Conservation (phyloP, 2,329 filamentous ascomycete genomes). For the Pseudogymnoascus sp. region DNA sequence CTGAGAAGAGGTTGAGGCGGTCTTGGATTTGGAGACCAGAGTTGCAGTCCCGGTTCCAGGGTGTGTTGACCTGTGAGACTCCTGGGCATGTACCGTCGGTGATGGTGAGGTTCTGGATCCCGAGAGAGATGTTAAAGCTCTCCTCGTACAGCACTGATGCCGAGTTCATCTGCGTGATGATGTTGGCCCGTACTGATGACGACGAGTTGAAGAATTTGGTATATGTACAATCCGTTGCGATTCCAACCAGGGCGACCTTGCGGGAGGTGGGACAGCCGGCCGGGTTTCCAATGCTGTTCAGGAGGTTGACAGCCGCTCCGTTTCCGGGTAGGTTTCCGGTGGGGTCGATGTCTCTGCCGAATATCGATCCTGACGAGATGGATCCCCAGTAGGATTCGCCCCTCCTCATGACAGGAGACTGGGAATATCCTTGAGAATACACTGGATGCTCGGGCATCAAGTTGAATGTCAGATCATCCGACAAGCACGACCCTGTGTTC, state of each 20-base stretch:
- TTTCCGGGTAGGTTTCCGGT: constrained; percentile 60
- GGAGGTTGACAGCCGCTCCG: constrained; percentile 71
- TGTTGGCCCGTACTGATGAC: constrained; percentile 59
- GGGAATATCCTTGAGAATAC: constrained; percentile 35
- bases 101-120: constrained; percentile 77
- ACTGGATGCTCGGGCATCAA: constrained; percentile 63
- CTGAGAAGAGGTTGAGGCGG: constrained; percentile 79
- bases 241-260: constrained; percentile 83
- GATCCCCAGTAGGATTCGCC: constrained; percentile 50
- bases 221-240: constrained; percentile 91
- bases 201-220: constrained; percentile 62
- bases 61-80: constrained; percentile 55
- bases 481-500: constrained; percentile 52
- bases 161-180: constrained; percentile 77
- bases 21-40: constrained; percentile 58
- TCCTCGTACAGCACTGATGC: constrained; percentile 84
- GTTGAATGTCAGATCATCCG: constrained; percentile 78
- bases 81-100: constrained; percentile 69
- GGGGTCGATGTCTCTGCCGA: constrained; percentile 64
- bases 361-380: constrained; percentile 58
- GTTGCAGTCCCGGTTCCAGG: constrained; percentile 78
- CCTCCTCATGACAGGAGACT: constrained; percentile 31
- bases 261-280: constrained; percentile 83
- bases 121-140: constrained; percentile 91
- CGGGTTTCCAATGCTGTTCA: constrained; percentile 70